phyloP scores from a whole-genome alignment of 1,284 basidiomycete species.

The Pascua guehoae region DNA sequence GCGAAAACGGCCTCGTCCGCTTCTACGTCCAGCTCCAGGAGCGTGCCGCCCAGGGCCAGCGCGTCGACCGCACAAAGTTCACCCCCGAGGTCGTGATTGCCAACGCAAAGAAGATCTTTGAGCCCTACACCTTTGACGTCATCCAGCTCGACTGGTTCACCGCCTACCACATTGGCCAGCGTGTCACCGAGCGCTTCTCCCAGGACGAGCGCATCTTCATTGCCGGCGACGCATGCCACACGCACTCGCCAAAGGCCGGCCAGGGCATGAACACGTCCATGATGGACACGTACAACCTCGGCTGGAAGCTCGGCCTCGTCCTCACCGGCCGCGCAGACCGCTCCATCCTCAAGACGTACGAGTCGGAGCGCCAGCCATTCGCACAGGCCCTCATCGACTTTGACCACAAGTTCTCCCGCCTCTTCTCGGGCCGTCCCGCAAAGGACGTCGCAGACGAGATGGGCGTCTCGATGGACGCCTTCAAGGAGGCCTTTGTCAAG shows the following conservation, averaged over 20 bases:
- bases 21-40: constrained; percentile 22
- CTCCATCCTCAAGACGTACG: constrained; percentile 51
- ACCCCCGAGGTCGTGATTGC: constrained; percentile 33
- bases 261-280: constrained; percentile 44
- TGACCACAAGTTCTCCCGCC: constrained; percentile 36
- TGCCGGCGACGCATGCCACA: constrained; percentile 43
- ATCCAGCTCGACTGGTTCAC: constrained; percentile 42
- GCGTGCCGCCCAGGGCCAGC: constrained; percentile 12
- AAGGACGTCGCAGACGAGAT: constrained; percentile 20
- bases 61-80: constrained; percentile 26
- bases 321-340: constrained; percentile 46
- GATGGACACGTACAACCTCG: constrained; percentile 44
- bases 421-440: constrained; percentile 26
- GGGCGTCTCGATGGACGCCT: constrained; percentile 20
- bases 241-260: constrained; percentile 39
- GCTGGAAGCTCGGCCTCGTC: constrained; percentile 55
- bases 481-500: constrained; percentile 19
- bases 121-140: constrained; percentile 38
- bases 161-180: constrained; percentile 43
- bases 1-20: constrained; percentile 24
- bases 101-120: constrained; percentile 37
- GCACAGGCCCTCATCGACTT: constrained; percentile 38
- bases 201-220: constrained; percentile 36
- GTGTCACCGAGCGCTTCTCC: constrained; percentile 23
- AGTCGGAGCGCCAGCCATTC: constrained; percentile 48